A percentile compares a stretch with the other conserved stretches of the same genome.
Conservation (phyloP, 371 early-diverging fungal genomes). For the Fennellomyces sp. region DNA sequence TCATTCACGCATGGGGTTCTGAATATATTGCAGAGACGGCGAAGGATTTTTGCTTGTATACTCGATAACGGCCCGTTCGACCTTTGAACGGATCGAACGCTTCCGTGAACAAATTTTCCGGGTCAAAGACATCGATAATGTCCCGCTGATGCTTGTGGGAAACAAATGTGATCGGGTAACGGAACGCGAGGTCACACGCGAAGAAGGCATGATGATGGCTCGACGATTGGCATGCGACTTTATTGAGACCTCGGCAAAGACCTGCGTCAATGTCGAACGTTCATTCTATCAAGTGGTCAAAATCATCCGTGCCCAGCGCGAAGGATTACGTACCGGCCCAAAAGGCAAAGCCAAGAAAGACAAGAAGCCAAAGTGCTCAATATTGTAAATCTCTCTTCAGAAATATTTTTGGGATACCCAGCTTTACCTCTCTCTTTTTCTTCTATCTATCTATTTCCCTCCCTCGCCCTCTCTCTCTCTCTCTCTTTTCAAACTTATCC, state of each 20-base stretch:
- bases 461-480: background rate
- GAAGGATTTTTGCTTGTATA: conserved; percentile 91
- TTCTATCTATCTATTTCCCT: background rate
- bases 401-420: conserved; percentile 20
- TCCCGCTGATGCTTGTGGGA: conserved; percentile 87
- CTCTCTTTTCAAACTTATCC: background rate
- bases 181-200: conserved; percentile 74
- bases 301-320: conserved; percentile 44
- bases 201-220: conserved; percentile 33
- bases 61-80: conserved; percentile 81
- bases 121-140: conserved; percentile 80
- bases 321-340: conserved; percentile 19
- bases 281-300: conserved; percentile 59
- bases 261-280: conserved; percentile 74
- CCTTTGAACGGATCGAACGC: conserved; percentile 79
- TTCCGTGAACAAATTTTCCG: conserved; percentile 82
- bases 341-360: conserved; percentile 18
- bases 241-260: conserved; percentile 81
- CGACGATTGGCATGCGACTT: conserved; percentile 52
- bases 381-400: conserved; percentile 9
- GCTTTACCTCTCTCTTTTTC: background rate
- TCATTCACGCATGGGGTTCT: background rate
- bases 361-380: conserved; percentile 17
- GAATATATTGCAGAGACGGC: conserved; percentile 59
- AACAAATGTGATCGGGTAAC: conserved; percentile 86